Base-by-base conservation (phyloP, 768 basidiomycete species). In the Trametes cingulata region DNA sequence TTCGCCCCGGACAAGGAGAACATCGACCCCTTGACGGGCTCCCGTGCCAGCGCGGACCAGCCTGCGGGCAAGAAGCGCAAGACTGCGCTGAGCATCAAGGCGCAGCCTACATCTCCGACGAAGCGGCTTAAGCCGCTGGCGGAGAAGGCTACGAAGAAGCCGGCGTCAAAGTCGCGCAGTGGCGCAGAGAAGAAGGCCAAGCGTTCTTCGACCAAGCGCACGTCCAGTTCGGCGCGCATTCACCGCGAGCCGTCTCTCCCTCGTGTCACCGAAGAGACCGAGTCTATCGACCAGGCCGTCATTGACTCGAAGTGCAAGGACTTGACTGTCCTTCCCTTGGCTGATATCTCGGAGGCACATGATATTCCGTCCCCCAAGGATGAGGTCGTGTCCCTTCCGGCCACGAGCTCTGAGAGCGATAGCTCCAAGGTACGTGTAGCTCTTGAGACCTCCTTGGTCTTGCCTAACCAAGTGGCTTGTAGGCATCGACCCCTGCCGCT, bases 231-330 rank as follows among this genome's bases (percentile, higher is more conserved):
- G 6, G 14, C 46, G 20, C 68, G 79, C 49, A 74, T 77, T 39
- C 81, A 81, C 56, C 80, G 78, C 50, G 65, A 80, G n/a, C 80
- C 85, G 25, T 81, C 85, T n/a, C 65, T 88, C 69, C 85, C 86
- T n/a, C 80, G 78, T 52, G 76, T 89, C 22, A 81, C 81, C 36
- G 84, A 86, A 67, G 83, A 84, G 66, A 73, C 56, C 14, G 79
- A 74, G 49, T 60, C 63, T 12, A 61, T 79, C 37, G 69, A 77
- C 15, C 86, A 90, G 68, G 78, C 77, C 3, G 73, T 77, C 41
- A 84, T 87, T 52, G 85, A 90, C 66, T 83, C 90, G n/a, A 82
- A 82, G 50, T 91, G 90, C 74, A 90, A 91, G 68, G 90, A 90
- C 67, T 70, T 91, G 64, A 92, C 90, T 5, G 90, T 92, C 64